Evolutionary conservation across 2,329 filamentous ascomycete species (phyloP).

Genomic region (Paramyrothecium roridum): DNA sequence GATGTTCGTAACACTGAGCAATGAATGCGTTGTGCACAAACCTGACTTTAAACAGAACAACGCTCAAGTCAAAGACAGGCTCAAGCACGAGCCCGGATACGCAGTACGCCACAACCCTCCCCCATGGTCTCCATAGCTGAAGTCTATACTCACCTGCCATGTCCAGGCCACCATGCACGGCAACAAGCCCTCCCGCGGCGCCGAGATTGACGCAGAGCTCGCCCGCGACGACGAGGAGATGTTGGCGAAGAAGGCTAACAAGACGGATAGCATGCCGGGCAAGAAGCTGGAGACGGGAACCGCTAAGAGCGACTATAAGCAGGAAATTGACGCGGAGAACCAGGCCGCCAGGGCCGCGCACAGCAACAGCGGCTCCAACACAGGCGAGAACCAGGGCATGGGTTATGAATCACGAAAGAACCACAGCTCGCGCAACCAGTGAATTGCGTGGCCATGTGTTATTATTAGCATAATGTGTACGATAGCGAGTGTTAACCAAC

Average conservation of each 20-base stretch:
- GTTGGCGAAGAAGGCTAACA: not conserved
- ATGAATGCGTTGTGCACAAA: not conserved
- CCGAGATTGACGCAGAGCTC: not conserved
- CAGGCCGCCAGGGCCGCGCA: not conserved
- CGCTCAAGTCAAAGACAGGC: not conserved
- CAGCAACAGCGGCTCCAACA: not conserved
- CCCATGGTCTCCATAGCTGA: not conserved
- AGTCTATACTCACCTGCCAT: not conserved
- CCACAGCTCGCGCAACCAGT: not conserved
- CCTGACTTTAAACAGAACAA: not conserved
- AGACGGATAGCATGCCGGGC: not conserved
- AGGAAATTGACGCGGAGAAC: not conserved
- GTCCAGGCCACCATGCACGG: not conserved
- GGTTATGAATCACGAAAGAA: not conserved
- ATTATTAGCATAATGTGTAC: not conserved
- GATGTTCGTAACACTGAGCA: not conserved
- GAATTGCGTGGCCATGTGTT: not conserved
- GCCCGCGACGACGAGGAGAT: not conserved
- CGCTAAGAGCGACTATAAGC: not conserved
- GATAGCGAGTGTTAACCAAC: not conserved
- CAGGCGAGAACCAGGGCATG: not conserved
- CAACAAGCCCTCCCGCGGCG: not conserved
- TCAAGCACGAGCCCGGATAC: not conserved
- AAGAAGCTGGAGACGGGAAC: not conserved
- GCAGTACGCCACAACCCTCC: not conserved